Percentiles rank a stretch among this genome's conserved stretches.
Evolutionary conservation across 768 basidiomycete genomes (phyloP).

Genomic region (Steccherinum ochraceum): DNA sequence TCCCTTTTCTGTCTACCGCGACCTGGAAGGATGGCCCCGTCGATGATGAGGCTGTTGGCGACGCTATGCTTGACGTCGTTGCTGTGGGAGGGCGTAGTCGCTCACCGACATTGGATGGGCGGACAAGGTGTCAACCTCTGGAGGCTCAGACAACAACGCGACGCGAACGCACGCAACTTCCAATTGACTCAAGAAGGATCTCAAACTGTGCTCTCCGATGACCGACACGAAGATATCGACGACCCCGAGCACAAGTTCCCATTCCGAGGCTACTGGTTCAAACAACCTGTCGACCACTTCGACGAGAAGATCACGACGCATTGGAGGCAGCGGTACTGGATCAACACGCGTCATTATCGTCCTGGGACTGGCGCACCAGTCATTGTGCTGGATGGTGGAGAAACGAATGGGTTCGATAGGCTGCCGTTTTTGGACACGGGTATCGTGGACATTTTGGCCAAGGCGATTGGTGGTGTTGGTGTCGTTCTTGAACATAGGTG

Average conservation of each 20-base stretch:
- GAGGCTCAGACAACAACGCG: conserved; percentile 31
- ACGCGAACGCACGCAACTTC: neutral
- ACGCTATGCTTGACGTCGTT: neutral
- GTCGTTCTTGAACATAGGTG: conserved; percentile 92
- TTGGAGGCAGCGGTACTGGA: conserved; percentile 90
- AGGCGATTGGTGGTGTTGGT: conserved; percentile 81
- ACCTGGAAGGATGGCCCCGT: neutral
- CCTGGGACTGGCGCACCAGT: conserved; percentile 72
- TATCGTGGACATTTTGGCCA: conserved; percentile 80
- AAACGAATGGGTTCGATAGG: conserved; percentile 76
- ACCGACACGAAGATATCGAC: neutral
- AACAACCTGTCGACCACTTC: conserved; percentile 85
- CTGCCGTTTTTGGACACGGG: conserved; percentile 41
- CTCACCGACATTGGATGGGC: conserved; percentile 21
- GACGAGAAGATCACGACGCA: conserved; percentile 41
- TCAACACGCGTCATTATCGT: conserved; percentile 76
- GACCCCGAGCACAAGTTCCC: neutral
- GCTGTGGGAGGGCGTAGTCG: neutral
- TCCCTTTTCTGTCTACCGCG: neutral
- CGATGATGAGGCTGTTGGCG: neutral
- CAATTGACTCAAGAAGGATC: neutral
- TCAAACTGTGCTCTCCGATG: neutral
- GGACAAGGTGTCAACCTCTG: conserved; percentile 64
- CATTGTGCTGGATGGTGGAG: conserved; percentile 88
- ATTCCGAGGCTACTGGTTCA: conserved; percentile 64